Evolutionary conservation across 208 protist species (phyloP).

Genomic region (Naegleria lovaniensis): DNA sequence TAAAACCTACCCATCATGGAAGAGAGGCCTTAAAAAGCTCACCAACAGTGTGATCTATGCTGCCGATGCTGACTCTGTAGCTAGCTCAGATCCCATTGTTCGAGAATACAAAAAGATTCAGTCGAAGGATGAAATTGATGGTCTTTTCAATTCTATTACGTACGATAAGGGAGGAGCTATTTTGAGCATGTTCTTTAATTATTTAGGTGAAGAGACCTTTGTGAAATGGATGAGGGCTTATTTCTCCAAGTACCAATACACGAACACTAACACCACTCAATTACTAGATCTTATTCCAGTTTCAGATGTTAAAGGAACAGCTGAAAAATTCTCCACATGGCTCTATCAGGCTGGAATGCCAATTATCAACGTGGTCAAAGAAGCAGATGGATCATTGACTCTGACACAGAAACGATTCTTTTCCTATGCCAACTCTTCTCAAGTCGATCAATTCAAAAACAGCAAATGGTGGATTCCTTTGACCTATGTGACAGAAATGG

Average conservation of each 20-base stretch:
- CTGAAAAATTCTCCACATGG: constrained; percentile 14
- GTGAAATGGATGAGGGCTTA: neutral
- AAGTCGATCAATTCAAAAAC: neutral
- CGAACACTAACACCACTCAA: neutral
- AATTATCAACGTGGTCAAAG: neutral
- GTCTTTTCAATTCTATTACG: constrained; percentile 15
- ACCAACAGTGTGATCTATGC: neutral
- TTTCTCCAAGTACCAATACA: neutral
- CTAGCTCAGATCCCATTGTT: neutral
- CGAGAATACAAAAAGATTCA: constrained; percentile 61
- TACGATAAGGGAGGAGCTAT: constrained; percentile 26
- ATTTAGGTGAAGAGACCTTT: constrained; percentile 10
- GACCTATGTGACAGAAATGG: neutral
- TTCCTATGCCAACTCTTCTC: neutral
- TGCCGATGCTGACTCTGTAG: neutral
- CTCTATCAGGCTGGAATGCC: constrained; percentile 10
- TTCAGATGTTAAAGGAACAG: constrained; percentile 54
- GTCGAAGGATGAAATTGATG: neutral
- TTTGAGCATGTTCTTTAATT: constrained; percentile 23
- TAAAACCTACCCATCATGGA: neutral
- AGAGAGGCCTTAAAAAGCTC: constrained; percentile 29
- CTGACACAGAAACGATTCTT: neutral
- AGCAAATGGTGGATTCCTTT: constrained; percentile 7
- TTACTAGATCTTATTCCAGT: neutral
- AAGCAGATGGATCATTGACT: neutral